A percentile compares a stretch with the other conserved stretches of the same genome.
These are phyloP conservation scores for Leccinum olivaceopallidum DNA, from an alignment of 768 basidiomycete species.

Conservation along the genomic window DNA sequence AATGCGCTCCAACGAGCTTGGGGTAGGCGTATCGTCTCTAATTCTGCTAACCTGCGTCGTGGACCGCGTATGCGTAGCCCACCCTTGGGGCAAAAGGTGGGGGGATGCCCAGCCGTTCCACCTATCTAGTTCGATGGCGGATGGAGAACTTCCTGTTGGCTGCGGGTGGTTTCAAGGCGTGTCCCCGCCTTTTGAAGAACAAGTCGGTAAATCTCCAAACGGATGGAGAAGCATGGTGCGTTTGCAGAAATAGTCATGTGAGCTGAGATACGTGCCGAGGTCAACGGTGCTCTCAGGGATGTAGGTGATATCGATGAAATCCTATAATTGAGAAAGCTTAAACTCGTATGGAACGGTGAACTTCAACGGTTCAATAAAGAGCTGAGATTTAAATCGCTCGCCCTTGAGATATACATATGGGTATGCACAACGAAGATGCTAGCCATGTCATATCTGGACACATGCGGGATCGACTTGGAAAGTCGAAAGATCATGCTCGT, in stretches of 20 bases:
- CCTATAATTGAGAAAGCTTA: background rate
- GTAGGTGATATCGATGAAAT: background rate
- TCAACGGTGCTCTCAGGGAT: background rate
- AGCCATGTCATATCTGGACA: no score
- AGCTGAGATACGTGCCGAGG: background rate
- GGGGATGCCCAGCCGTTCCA: background rate
- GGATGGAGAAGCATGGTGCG: background rate
- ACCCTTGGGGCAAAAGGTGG: no score
- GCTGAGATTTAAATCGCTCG: background rate
- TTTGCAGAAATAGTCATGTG: background rate
- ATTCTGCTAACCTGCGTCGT: no score
- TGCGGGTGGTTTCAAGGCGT: background rate
- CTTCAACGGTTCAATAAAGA: background rate
- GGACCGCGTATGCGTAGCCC: no score
- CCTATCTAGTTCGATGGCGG: no score
- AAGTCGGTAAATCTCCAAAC: background rate
- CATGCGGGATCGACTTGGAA: background rate
- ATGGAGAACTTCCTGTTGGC: background rate
- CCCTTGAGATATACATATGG: background rate
- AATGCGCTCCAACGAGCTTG: no score
- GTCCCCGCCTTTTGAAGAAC: background rate
- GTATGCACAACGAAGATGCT: background rate
- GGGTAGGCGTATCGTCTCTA: no score
- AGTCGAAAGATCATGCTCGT: background rate
- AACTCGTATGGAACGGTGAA: background rate